Conservation (phyloP, 108 stramenopile species). For the Cyclotella atomus region DNA sequence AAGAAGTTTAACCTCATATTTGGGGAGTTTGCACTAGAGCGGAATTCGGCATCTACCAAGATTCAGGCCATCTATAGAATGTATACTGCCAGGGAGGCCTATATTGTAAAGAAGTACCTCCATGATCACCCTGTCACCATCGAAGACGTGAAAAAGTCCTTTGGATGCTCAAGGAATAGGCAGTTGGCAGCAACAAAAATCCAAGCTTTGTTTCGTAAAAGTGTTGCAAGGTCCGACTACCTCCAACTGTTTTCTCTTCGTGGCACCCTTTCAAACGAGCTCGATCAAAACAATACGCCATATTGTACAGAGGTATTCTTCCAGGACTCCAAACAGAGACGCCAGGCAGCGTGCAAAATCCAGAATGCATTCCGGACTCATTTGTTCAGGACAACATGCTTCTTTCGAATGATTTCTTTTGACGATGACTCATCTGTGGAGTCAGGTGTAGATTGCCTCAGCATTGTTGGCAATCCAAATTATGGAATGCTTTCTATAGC, state of each 20-base stretch:
- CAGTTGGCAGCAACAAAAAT: not conserved
- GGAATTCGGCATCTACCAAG: not conserved
- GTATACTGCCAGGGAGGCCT: not conserved
- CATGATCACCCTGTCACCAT: not conserved
- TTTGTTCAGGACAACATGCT: not conserved
- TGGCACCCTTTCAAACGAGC: not conserved
- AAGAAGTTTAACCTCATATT: not conserved
- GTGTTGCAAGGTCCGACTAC: not conserved
- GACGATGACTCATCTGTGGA: not conserved
- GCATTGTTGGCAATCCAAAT: too few relatives aligned
- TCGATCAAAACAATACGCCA: not conserved
- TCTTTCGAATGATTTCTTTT: not conserved
- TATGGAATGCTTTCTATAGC: too few relatives aligned
- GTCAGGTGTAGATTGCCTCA: too few relatives aligned
- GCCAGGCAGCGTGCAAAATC: not conserved
- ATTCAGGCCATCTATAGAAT: not conserved
- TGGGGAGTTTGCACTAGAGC: not conserved
- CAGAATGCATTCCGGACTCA: not conserved
- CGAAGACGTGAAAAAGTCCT: not conserved
- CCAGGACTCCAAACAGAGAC: not conserved
- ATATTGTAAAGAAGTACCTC: not conserved
- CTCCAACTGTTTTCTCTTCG: not conserved
- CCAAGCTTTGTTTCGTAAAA: not conserved
- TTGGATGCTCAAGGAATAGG: slow-evolving; percentile 2
- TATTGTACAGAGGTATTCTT: not conserved